Evolutionary conservation across 1,284 basidiomycete species (phyloP), one percentile per base, ranked within the genome.

Genomic region (Coniferiporia sulphurascens): DNA sequence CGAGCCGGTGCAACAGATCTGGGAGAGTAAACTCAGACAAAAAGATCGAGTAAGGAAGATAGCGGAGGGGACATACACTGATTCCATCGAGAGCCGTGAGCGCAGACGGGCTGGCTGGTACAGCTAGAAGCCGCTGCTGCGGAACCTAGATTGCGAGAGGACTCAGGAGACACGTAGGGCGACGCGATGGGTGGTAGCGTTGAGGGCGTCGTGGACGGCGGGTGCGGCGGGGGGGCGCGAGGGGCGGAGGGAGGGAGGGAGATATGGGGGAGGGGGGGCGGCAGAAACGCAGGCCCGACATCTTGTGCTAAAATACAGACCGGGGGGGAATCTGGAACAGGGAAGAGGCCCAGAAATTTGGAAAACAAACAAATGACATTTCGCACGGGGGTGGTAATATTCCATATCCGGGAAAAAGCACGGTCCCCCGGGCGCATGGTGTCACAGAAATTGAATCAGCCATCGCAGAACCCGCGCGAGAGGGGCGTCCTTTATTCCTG

Each of bases 211-310:
- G 41, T n/a, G 44, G 17, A 21, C 15, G 44, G 8, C 44, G 17
- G 34, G 9, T 8, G 15, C 38, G 49, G 12, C 27, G 32, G 41
- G 50, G 15, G 60, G 27, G 15, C 17, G n/a, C 35, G 56, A 43
- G 27, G 48, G 8, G 27, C 21, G 44, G 32, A 32, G 55, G 21
- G 56, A 57, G 8, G 53, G 50, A 45, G 55, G 52, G 21, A 34
- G 38, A 56, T 38, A 55, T 48, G 57, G 55, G 53, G 36, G 46
- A 46, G 55, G 58, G 52, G 27, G 36, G 52, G 46, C 10, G 34
- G 43, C n/a, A 52, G 35, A 22, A 19, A 58, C 54, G 63, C 60
- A 53, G 49, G 43, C 32, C 52, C 38, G 59, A 48, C 45, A 53
- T 43, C 35, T 52, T 19, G 44, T 34, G 50, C 48, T 58, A 38